These are phyloP conservation scores for Syzygium aqueum DNA, from an alignment of 345 rosid species.

Conservation along the genomic window DNA sequence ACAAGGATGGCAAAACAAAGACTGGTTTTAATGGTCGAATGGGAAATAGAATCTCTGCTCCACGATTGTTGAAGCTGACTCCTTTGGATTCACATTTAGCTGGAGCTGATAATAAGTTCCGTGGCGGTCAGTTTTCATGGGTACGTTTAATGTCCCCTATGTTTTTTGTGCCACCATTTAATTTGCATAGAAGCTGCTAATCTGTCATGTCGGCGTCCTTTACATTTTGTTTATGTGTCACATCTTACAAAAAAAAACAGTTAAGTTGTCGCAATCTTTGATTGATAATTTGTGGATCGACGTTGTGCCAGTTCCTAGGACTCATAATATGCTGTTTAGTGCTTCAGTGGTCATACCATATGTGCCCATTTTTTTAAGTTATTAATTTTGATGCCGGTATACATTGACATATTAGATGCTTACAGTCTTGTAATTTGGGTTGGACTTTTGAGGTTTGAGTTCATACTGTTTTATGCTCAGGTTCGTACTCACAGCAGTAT, in stretches of 20 bases:
- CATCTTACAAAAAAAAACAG: neutral
- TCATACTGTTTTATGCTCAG: neutral
- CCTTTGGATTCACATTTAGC: constrained; percentile 87
- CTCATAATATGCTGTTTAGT: neutral
- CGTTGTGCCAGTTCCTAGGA: neutral
- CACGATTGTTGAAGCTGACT: constrained; percentile 79
- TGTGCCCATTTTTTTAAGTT: neutral
- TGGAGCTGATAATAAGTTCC: constrained; percentile 81
- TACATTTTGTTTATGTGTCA: neutral
- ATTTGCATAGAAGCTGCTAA: neutral
- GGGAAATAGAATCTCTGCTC: constrained; percentile 97
- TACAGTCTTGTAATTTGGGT: neutral
- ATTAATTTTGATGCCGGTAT: neutral
- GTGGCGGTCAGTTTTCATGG: constrained; percentile 93
- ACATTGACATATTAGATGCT: neutral
- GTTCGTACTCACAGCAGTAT: neutral
- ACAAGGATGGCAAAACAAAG: constrained; percentile 73
- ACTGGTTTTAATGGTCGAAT: constrained; percentile 96
- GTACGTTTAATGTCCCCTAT: constrained; percentile 24
- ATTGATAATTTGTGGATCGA: neutral
- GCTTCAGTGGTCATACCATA: neutral
- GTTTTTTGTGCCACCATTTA: neutral
- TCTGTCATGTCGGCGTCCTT: neutral
- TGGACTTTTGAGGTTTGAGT: neutral
- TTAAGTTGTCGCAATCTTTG: neutral